phyloP scores from a whole-genome alignment of 768 basidiomycete species.

The Mycena galericulata region DNA sequence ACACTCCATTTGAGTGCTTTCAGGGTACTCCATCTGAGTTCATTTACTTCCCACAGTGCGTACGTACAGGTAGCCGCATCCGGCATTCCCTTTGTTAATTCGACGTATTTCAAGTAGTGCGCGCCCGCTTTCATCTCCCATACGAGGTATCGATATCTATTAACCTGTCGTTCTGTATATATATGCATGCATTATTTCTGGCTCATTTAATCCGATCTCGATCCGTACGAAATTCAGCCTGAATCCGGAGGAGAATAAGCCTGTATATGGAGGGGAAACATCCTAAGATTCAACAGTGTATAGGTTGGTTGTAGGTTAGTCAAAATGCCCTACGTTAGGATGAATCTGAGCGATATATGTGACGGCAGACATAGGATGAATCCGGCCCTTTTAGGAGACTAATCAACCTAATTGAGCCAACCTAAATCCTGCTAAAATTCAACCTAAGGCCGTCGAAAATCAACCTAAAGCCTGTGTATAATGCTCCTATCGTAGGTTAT shows the following conservation, averaged over 20 bases:
- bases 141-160: neutral
- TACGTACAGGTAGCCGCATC: neutral
- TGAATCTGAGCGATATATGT: neutral
- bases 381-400: neutral
- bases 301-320: neutral
- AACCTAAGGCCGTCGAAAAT: constrained; percentile 4
- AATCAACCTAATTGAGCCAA: neutral
- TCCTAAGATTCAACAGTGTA: neutral
- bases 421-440: neutral
- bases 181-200: neutral
- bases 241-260: neutral
- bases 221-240: neutral
- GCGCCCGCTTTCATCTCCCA: neutral
- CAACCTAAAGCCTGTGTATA: neutral
- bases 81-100: neutral
- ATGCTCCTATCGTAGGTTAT: neutral
- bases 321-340: neutral
- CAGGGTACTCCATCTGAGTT: too few species aligned
- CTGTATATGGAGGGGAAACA: neutral
- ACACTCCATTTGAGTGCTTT: too few species aligned
- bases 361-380: neutral
- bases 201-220: neutral
- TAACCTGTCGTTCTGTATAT: neutral
- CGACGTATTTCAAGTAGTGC: neutral
- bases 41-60: too few species aligned